Evolutionary conservation across 768 basidiomycete species (phyloP), one percentile per base, ranked within the genome.

Genomic region (Tulasnella calospora): DNA sequence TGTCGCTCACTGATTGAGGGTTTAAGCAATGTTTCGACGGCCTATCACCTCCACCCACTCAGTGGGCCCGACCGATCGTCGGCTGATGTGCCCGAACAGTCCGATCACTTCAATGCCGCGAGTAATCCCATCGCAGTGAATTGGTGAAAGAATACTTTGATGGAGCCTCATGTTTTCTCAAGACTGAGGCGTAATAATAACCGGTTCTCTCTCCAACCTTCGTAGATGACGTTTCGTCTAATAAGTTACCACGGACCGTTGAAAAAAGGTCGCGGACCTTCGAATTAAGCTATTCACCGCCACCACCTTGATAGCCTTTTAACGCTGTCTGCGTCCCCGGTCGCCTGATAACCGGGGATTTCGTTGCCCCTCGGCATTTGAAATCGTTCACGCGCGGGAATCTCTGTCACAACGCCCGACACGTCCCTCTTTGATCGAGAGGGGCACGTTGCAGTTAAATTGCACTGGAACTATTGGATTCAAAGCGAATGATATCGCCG

Each of bases 271-370:
- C 36, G 71, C 44, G 44, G 44, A 40, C 71, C 33, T n/a, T 46
- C 38, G 71, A 72, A 15, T 72, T 72, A 40, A 46, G 38, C 71
- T 72, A 40, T 72, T 72, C 71, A 72, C 71, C 44, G 71, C 71
- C 71, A 72, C 71, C 44, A 40, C 23, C 71, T 27, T 40, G 71
- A 72, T 72, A 72, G 44, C n/a, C 71, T 72, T 72, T 72, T 72
- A 72, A 72, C 71, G 44, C 71, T 72, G 71, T 35, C 23, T 27
- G 71, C n/a, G 44, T 72, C n/a, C 44, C 38, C 71, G 71, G 71
- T 40, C 3, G 36, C n/a, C 51, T 41, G 71, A 67, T 67, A 72
- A 72, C 71, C 36, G 36, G 71, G 71, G 71, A 72, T 46, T 40
- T 72, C 36, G 12, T 30, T 72, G 8, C 21, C 71, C 36, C 35